Base-by-base conservation (phyloP, 2,329 filamentous ascomycete genomes). In the Podosphaera xanthii region DNA sequence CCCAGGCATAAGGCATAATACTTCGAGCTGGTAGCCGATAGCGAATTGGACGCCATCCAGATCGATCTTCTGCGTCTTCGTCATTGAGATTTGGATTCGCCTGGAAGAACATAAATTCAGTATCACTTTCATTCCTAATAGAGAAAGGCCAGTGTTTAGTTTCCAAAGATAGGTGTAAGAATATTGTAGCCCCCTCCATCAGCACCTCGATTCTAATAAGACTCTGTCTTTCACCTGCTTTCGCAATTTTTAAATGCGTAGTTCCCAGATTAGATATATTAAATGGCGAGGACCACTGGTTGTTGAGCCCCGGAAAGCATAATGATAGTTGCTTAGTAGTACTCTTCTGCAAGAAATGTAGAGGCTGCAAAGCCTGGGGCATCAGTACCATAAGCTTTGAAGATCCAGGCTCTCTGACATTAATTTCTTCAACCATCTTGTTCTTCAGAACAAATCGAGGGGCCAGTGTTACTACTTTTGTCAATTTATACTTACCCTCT, bases 1-100 rank as follows among this genome's bases (percentile, higher is more conserved):
- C 94, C 92, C 92, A 98, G 1, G 92, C 91, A 67, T 98, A 98
- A 0, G 94, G 92, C 92, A 98, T 98, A 71, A 98, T 96, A 71
- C 91, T 97, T 61, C 92, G 79, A 10, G 91, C 83, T 1, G 94
- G 94, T 36, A 98, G 76, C 38, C 91, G 84, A 72, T 98, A 98
- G 58, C 88, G 79, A 62, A 98, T 87, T 1, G 89, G 90, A 63
- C 87, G 85, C 87, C 92, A 98, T 3, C 88, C 87, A 58, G 87
- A 90, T 60, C 83, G 76, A 67, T 96, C 87, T 65, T 87, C 84
- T 4, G 78, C 77, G 59, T 91, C 90, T 61, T 96, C 90, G 62
- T 97, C 90, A 61, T 95, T 90, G 8, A 94, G 74, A 61, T 95
- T 90, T 3, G 92, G 92, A 66, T 97, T 86, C 22, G 88, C 86